Evolutionary conservation across 495 filamentous ascomycete genomes (phyloP), one percentile per base, ranked within the genome.

Genomic region (Cenococcum geophilum): DNA sequence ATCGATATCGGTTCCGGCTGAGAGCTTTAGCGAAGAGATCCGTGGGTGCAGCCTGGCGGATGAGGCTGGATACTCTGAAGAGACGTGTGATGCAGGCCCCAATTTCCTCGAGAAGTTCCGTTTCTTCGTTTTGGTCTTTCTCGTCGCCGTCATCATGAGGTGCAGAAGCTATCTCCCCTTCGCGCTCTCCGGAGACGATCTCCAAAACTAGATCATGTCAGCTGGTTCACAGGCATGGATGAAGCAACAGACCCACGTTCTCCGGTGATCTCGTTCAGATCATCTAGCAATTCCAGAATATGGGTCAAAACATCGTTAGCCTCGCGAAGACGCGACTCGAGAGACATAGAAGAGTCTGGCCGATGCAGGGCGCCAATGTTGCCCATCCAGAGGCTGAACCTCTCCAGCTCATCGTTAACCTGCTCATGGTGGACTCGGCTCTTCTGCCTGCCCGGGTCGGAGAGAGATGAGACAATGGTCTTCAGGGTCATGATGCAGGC

Each of bases 131-230:
- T n/a, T n/a, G n/a, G n/a, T n/a, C n/a, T n/a, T n/a, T n/a, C n/a
- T n/a, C n/a, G n/a, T n/a, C n/a, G n/a, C n/a, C n/a, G n/a, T n/a
- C n/a, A n/a, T n/a, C n/a, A n/a, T n/a, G n/a, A n/a, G n/a, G n/a
- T n/a, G n/a, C n/a, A n/a, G n/a, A n/a, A n/a, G n/a, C n/a, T n/a
- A n/a, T n/a, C n/a, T n/a, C n/a, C n/a, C n/a, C n/a, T n/a, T n/a
- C n/a, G n/a, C n/a, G n/a, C n/a, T n/a, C n/a, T n/a, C 62, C 62
- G 35, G 65, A 68, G 18, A 61, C 37, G 6, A 68, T 68, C 12
- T 50, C 59, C 21, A 56, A 36, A 14, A 61, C 59, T 61, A 12
- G 35, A 25, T n/a, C n/a, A n/a, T n/a, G n/a, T n/a, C n/a, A n/a
- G n/a, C n/a, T n/a, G n/a, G n/a, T n/a, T n/a, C n/a, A n/a, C n/a